Conservation (phyloP, 768 basidiomycete genomes). For the Suillus variegatus region DNA sequence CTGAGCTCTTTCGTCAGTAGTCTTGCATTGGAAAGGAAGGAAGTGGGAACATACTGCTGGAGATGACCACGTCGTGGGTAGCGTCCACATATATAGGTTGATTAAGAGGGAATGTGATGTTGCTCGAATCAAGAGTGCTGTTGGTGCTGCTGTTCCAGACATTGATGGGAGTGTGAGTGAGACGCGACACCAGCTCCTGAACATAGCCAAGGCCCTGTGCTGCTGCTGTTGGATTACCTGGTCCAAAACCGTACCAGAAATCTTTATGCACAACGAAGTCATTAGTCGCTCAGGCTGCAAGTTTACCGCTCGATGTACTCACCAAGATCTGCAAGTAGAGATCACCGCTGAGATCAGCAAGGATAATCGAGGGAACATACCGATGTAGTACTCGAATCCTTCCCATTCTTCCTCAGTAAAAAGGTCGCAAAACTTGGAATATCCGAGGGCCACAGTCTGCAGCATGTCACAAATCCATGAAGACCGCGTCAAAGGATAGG, state of each 20-base stretch:
- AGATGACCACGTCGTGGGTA: constrained; percentile 46
- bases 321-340: constrained; percentile 7
- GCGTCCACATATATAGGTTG: constrained; percentile 47
- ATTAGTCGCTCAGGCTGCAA: background rate
- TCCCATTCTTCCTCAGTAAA: constrained; percentile 57
- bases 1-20: constrained; percentile 13
- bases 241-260: constrained; percentile 41
- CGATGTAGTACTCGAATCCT: constrained; percentile 44
- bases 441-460: constrained; percentile 50
- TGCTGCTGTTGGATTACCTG: constrained; percentile 43
- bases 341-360: background rate
- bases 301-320: constrained; percentile 15
- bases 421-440: constrained; percentile 48
- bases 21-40: background rate
- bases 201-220: constrained; percentile 42
- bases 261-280: background rate
- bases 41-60: constrained; percentile 29
- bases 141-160: constrained; percentile 48
- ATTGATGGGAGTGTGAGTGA: constrained; percentile 39
- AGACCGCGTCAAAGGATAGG: background rate
- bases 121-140: constrained; percentile 43
- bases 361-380: constrained; percentile 17
- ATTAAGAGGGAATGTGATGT: constrained; percentile 36
- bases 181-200: constrained; percentile 45
- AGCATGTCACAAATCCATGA: background rate